phyloP scores from a whole-genome alignment of 768 basidiomycete genomes.

The Hypholoma sublateritium region DNA sequence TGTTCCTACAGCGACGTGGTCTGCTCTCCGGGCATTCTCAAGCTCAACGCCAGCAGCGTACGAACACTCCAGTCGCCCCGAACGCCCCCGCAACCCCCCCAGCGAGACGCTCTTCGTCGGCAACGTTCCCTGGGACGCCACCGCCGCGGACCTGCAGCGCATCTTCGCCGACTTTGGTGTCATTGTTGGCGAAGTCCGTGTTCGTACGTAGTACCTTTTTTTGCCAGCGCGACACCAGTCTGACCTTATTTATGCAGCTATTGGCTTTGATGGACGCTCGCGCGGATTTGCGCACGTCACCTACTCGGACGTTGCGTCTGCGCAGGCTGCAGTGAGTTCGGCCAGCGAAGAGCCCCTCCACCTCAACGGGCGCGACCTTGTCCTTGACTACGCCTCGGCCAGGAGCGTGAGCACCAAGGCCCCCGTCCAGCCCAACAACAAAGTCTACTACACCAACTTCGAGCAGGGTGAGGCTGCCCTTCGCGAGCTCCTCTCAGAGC shows the following conservation, averaged over 20 bases:
- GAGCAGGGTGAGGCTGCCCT: conserved; percentile 22
- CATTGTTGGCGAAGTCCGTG: conserved; percentile 29
- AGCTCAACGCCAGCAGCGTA: conserved; percentile 12
- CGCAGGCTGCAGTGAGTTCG: conserved; percentile 35
- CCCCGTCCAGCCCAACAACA: conserved; percentile 20
- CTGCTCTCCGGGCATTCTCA: conserved; percentile 21
- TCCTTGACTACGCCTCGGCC: conserved; percentile 31
- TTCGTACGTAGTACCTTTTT: conserved; percentile 35
- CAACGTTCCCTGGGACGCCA: conserved; percentile 52
- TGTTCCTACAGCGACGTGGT: conserved; percentile 7
- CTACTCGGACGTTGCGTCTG: conserved; percentile 36
- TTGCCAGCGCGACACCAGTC: not conserved
- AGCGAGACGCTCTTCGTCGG: conserved; percentile 43
- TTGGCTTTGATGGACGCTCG: conserved; percentile 33
- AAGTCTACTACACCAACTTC: conserved; percentile 32
- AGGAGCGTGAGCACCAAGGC: not conserved
- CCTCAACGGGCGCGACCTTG: conserved; percentile 44
- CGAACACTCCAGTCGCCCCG: not conserved
- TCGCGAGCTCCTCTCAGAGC: conserved; percentile 22
- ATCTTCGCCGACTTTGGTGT: conserved; percentile 44
- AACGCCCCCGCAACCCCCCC: conserved; percentile 22
- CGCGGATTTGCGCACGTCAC: conserved; percentile 49
- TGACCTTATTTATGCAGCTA: conserved; percentile 15
- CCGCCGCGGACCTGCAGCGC: conserved; percentile 38
- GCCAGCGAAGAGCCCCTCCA: conserved; percentile 45